phyloP scores from a whole-genome alignment of 805 yeast species.

The Candida caryicola region DNA sequence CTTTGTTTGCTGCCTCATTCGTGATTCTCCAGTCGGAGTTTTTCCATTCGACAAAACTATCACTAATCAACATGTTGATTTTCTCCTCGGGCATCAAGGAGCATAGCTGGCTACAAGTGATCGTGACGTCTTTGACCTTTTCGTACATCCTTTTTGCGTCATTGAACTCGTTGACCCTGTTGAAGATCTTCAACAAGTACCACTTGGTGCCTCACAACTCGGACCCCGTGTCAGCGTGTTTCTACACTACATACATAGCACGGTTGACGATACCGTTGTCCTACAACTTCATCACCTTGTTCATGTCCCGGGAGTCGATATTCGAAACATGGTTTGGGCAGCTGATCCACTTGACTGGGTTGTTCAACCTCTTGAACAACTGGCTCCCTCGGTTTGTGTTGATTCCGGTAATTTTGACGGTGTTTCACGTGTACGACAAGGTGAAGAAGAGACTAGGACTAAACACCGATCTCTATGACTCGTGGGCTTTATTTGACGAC shows the following conservation, averaged over 20 bases:
- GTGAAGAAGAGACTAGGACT: conserved; percentile 43
- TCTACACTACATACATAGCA: conserved; percentile 77
- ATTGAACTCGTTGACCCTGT: conserved; percentile 60
- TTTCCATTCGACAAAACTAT: conserved; percentile 63
- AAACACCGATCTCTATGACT: conserved; percentile 34
- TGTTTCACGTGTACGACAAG: conserved; percentile 65
- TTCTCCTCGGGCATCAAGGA: conserved; percentile 25
- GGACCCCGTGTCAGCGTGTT: conserved; percentile 71
- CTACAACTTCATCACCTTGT: conserved; percentile 71
- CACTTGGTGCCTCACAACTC: conserved; percentile 70
- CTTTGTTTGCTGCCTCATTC: conserved; percentile 45
- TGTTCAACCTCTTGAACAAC: conserved; percentile 69
- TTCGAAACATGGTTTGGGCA: conserved; percentile 75
- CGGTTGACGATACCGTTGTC: conserved; percentile 80
- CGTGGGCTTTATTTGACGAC: conserved; percentile 40
- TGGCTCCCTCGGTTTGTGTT: conserved; percentile 73
- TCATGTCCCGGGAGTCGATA: conserved; percentile 47
- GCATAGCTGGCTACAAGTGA: conserved; percentile 29
- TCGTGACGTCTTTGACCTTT: conserved; percentile 42
- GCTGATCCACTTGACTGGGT: conserved; percentile 70
- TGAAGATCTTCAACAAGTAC: conserved; percentile 72
- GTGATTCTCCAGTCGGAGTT: conserved; percentile 70
- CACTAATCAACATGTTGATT: conserved; percentile 55
- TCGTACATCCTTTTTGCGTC: conserved; percentile 71
- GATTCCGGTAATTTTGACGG: conserved; percentile 64